These are phyloP conservation scores for Groenewaldozyma salmanticensis DNA, from an alignment of 805 yeast genomes.

Conservation along the genomic window DNA sequence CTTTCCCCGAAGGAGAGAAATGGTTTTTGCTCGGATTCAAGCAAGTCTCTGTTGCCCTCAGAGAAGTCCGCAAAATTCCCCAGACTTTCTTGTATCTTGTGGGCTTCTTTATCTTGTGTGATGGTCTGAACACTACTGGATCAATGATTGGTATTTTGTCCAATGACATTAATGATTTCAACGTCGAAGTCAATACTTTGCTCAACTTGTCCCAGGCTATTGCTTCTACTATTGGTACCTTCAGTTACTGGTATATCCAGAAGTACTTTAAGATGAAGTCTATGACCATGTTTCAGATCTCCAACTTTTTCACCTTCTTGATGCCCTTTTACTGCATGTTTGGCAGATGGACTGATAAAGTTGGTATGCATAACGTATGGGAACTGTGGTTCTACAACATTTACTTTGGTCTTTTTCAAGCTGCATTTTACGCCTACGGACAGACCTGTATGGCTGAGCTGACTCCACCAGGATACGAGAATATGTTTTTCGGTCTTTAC, in stretches of 20 bases:
- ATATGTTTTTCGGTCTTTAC: constrained; percentile 12
- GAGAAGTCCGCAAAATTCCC: constrained; percentile 9
- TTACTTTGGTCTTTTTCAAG: constrained; percentile 11
- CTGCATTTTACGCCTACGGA: constrained; percentile 12
- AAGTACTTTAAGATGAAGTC: constrained; percentile 9
- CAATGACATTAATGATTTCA: constrained; percentile 11
- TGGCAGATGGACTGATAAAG: constrained; percentile 11
- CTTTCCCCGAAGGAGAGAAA: constrained; percentile 9
- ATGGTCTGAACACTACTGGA: constrained; percentile 13
- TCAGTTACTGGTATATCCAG: constrained; percentile 12
- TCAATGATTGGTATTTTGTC: constrained; percentile 11
- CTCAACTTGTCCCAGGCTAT: constrained; percentile 11
- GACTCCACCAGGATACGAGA: constrained; percentile 11
- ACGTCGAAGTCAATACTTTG: constrained; percentile 9
- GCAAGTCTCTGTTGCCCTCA: constrained; percentile 9
- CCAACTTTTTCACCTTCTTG: constrained; percentile 10
- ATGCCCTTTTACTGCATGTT: constrained; percentile 14
- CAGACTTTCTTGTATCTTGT: constrained; percentile 10
- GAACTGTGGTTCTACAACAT: constrained; percentile 13
- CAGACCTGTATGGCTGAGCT: constrained; percentile 13
- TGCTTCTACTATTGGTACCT: constrained; percentile 8
- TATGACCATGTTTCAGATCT: constrained; percentile 12
- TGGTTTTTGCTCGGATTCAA: constrained; percentile 8
- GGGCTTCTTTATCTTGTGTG: constrained; percentile 10
- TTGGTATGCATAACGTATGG: constrained; percentile 13